Conservation (phyloP, 176 grass and related monocot species). For the Raddia distichophylla region DNA sequence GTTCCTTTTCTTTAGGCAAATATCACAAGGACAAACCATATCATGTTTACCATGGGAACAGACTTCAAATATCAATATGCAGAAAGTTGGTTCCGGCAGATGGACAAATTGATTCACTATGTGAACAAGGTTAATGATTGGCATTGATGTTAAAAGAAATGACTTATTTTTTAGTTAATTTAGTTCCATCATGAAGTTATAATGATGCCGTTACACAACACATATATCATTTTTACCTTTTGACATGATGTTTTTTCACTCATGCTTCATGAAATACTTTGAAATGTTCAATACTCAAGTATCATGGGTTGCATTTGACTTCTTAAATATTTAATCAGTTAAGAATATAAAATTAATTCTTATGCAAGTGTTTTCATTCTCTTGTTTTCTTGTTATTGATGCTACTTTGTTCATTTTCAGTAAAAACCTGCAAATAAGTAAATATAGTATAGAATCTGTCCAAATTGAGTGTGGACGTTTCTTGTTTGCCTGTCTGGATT, state of each 20-base stretch:
- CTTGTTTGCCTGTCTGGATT: too few species aligned
- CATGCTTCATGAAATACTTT: constrained; percentile 29
- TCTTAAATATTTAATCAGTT: constrained; percentile 14
- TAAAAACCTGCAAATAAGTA: neutral
- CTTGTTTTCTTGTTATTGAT: constrained; percentile 20
- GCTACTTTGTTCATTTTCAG: neutral
- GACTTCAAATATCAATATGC: constrained; percentile 99
- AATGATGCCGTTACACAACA: neutral
- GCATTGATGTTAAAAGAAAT: neutral
- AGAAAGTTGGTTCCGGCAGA: constrained; percentile 91
- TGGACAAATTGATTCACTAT: constrained; percentile 98
- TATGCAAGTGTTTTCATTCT: neutral
- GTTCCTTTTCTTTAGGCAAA: constrained; percentile 68
- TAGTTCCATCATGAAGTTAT: neutral
- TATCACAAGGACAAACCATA: constrained; percentile 91
- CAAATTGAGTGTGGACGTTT: too few species aligned
- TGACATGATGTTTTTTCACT: constrained; percentile 25
- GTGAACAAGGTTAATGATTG: constrained; percentile 82
- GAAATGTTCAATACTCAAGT: neutral
- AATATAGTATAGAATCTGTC: neutral
- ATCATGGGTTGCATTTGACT: constrained; percentile 18
- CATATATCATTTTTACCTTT: constrained; percentile 15
- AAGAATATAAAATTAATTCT: neutral
- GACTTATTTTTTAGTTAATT: neutral
- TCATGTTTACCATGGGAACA: constrained; percentile 99